Evolutionary conservation across 129 eudicot species (phyloP), one percentile per base, ranked within the genome.

Genomic region (Rutidosis leptorrhynchoides): DNA sequence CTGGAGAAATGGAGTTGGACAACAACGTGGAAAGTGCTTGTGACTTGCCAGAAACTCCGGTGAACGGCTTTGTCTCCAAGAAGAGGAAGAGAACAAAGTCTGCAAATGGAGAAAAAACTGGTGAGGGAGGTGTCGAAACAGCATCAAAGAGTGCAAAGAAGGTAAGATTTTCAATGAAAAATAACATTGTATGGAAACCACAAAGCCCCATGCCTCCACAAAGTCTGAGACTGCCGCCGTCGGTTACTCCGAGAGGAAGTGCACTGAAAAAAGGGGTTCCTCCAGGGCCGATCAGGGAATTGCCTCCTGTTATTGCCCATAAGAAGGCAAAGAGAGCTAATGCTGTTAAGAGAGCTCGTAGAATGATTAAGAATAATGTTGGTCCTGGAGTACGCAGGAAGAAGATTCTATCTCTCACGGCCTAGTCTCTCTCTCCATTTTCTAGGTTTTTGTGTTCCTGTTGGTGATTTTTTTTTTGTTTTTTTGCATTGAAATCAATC

Each of bases 211-310:
- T 91, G 69, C 96, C 96, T 30, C 94, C 97, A 14, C 94, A 87
- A 65, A 81, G 83, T 56, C 65, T 90, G 65, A 76, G 97, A 72
- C 70, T 90, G 43, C 97, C 97, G 12, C 97, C 97, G 10, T 84
- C 97, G 70, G 86, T 64, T 58, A 84, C 95, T 17, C 97, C 97
- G 21, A 48, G 97, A 58, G 97, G 97, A 43, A 90, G 97, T 77
- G 97, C 97, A 0, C 75, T 90, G 54, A 90, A 90, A 84, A 87
- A 90, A 80, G 97, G 97, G 26, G 80, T 87, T 3, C 84, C 92
- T 42, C 92, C 97, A 8, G 97, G 97, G 23, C 97, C 97, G 42
- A 62, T 87, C 6, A 82, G 86, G 64, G 95, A 90, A 72, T 76
- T 79, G 75, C 77, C 81, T 2, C 72, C 80, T 28, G 82, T 71